Percentiles rank a stretch among this genome's conserved stretches.
Conservation (phyloP, 2,329 filamentous ascomycete genomes). For the Cercospora zeina region DNA sequence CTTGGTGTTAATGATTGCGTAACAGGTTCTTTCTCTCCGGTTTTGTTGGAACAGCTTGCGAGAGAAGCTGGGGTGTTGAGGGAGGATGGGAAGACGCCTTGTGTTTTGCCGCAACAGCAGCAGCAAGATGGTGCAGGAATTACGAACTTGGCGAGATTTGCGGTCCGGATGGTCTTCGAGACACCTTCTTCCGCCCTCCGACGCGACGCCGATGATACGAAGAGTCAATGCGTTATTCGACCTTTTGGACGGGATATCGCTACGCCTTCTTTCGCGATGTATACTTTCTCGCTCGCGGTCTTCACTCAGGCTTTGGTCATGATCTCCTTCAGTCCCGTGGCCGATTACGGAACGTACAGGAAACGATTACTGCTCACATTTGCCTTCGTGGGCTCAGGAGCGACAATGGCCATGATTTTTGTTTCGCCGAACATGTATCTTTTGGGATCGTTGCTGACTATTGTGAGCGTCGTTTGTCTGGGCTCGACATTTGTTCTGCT, state of each 20-base stretch:
- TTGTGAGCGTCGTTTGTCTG: conserved; percentile 84
- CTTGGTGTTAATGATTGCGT: neutral
- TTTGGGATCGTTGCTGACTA: conserved; percentile 74
- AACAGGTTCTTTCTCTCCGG: conserved; percentile 87
- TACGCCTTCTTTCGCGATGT: conserved; percentile 92
- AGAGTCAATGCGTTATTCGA: conserved; percentile 73
- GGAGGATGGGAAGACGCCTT: conserved; percentile 71
- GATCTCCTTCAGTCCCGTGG: conserved; percentile 88
- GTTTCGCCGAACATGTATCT: conserved; percentile 73
- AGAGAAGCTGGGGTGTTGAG: conserved; percentile 83
- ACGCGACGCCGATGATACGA: conserved; percentile 41
- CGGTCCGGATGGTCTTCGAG: conserved; percentile 18
- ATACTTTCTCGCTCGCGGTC: conserved; percentile 88
- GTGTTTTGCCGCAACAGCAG: conserved; percentile 45
- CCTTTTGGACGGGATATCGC: conserved; percentile 79
- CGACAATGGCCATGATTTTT: conserved; percentile 79
- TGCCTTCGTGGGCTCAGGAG: conserved; percentile 72
- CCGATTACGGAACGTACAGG: conserved; percentile 84
- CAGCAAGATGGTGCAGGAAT: conserved; percentile 8
- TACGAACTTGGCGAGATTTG: conserved; percentile 10
- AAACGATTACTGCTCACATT: conserved; percentile 81
- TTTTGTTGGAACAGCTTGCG: conserved; percentile 85
- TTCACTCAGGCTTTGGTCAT: conserved; percentile 83
- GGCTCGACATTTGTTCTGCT: conserved; percentile 94
- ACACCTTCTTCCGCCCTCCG: neutral